phyloP scores from a whole-genome alignment of 768 basidiomycete species.

The Tulasnella sp. region DNA sequence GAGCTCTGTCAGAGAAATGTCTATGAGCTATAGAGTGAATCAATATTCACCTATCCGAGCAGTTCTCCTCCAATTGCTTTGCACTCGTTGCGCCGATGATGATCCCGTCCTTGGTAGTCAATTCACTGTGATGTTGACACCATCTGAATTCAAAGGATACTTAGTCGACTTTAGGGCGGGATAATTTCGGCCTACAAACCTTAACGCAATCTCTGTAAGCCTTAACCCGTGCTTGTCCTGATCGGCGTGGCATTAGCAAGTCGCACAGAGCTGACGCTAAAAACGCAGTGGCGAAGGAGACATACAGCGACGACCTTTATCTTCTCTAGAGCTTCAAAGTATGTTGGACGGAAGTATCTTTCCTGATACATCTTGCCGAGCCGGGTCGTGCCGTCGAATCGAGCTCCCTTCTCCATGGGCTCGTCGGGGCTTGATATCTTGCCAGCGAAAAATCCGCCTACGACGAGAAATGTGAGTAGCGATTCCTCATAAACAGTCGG shows the following conservation, averaged over 20 bases:
- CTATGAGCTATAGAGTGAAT: not conserved
- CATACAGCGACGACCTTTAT: constrained; percentile 33
- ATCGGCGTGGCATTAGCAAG: not conserved
- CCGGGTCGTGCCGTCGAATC: constrained; percentile 30
- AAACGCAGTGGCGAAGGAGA: not conserved
- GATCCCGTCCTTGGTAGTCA: constrained; percentile 35
- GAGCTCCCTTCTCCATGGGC: constrained; percentile 27
- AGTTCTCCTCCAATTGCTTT: constrained; percentile 35
- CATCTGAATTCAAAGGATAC: constrained; percentile 29
- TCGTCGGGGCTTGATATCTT: constrained; percentile 32
- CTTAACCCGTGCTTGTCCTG: constrained; percentile 37
- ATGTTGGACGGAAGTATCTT: constrained; percentile 34
- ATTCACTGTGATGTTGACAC: constrained; percentile 44
- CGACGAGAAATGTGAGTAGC: not conserved
- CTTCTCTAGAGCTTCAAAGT: constrained; percentile 30
- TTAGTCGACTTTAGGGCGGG: not conserved
- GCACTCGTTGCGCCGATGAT: constrained; percentile 40
- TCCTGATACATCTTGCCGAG: constrained; percentile 35
- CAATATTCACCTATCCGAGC: constrained; percentile 25
- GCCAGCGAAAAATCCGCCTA: constrained; percentile 48
- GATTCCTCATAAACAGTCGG: not conserved
- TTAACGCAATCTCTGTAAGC: constrained; percentile 41
- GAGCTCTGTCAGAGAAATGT: not conserved
- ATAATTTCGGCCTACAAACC: not conserved
- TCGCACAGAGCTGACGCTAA: not conserved